These are phyloP conservation scores for Nicotiana undulata DNA, from an alignment of 257 asterid genomes.

Conservation along the genomic window DNA sequence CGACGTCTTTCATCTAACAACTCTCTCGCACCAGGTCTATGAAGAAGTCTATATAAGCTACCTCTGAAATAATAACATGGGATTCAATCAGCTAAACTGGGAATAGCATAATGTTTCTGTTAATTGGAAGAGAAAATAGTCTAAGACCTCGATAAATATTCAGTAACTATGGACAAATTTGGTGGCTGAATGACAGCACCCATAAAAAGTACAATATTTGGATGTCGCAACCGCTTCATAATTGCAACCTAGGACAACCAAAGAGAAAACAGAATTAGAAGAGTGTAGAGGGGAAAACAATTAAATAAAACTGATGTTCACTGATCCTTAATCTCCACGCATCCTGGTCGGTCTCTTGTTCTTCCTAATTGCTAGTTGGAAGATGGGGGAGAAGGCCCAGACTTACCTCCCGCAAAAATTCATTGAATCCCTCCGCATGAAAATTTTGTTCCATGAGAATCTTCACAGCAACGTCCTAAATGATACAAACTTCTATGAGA, in stretches of 20 bases:
- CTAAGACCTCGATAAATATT: conserved; percentile 72
- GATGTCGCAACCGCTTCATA: conserved; percentile 92
- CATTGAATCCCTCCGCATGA: conserved; percentile 61
- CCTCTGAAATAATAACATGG: conserved; percentile 46
- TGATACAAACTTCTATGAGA: conserved; percentile 9
- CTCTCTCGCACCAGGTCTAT: conserved; percentile 78
- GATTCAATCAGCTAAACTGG: background rate
- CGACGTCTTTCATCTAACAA: conserved; percentile 82
- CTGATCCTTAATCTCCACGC: background rate
- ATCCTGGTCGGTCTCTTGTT: background rate
- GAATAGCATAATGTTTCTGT: background rate
- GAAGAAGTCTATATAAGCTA: conserved; percentile 78
- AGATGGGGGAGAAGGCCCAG: conserved; percentile 7
- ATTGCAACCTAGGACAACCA: conserved; percentile 66
- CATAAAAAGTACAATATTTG: conserved; percentile 96
- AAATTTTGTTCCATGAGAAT: conserved; percentile 95
- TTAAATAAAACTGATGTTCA: background rate
- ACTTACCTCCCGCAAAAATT: conserved; percentile 78
- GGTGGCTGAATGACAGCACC: conserved; percentile 95
- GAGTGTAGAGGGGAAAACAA: background rate
- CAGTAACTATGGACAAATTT: conserved; percentile 88
- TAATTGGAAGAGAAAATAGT: background rate
- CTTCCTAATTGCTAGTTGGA: background rate
- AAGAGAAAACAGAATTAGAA: conserved; percentile 18
- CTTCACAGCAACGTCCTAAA: conserved; percentile 97